Evolutionary conservation across 2,329 filamentous ascomycete species (phyloP).

Genomic region (Penicillium palitans): DNA sequence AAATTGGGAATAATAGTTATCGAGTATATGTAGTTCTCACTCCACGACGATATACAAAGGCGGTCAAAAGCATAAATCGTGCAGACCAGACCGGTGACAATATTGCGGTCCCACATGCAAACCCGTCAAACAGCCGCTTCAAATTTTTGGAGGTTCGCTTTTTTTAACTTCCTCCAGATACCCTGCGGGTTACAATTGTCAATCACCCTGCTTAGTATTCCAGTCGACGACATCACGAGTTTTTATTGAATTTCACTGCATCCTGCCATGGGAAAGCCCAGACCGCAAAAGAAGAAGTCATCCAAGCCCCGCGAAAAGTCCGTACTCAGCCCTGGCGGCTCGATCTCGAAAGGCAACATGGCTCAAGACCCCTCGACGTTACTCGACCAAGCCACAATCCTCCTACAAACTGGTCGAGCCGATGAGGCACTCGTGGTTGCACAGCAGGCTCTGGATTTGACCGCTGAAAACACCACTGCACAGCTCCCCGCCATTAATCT

Average conservation of each 20-base stretch:
- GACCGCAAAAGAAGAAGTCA: slow-evolving; percentile 49
- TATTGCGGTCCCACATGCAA: slow-evolving; percentile 42
- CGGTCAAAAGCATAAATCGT: not conserved
- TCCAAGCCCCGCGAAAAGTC: slow-evolving; percentile 46
- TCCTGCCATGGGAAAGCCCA: slow-evolving; percentile 54
- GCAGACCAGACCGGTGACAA: not conserved
- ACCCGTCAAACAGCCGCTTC: slow-evolving; percentile 41
- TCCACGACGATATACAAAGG: not conserved
- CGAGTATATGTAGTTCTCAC: too few species aligned
- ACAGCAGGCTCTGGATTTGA: slow-evolving; percentile 51
- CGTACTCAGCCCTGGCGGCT: slow-evolving; percentile 43
- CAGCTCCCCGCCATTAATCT: slow-evolving; percentile 66
- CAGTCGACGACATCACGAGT: not conserved
- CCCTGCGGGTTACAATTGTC: slow-evolving; percentile 6
- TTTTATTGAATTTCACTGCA: slow-evolving; percentile 1
- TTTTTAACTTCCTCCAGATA: slow-evolving; percentile 13
- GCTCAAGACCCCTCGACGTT: slow-evolving; percentile 56
- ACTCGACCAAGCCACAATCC: slow-evolving; percentile 56
- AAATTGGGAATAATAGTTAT: too few species aligned
- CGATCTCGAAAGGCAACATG: slow-evolving; percentile 44
- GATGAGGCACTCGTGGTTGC: slow-evolving; percentile 58
- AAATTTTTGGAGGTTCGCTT: slow-evolving; percentile 34
- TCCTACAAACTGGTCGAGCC: slow-evolving; percentile 60
- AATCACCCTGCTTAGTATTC: not conserved
- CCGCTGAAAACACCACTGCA: slow-evolving; percentile 36